These are phyloP conservation scores for Alternaria sp. DNA, from an alignment of 2,329 filamentous ascomycete species.

Conservation along the genomic window DNA sequence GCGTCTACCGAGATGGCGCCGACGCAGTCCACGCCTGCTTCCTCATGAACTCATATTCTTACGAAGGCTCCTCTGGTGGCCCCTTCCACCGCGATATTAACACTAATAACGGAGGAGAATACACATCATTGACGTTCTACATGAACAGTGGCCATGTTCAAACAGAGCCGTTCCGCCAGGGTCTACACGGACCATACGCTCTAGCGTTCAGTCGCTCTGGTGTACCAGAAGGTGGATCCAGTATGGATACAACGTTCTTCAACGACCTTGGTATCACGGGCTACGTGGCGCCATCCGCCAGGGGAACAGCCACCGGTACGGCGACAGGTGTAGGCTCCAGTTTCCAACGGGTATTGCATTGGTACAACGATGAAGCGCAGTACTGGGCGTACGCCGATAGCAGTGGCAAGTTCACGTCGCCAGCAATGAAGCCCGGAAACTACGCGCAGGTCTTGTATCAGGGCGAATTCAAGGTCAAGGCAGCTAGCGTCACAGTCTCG, in stretches of 20 bases:
- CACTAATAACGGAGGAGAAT: conserved; percentile 66
- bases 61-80: conserved; percentile 69
- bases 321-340: conserved; percentile 62
- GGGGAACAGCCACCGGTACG: conserved; percentile 67
- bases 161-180: conserved; percentile 67
- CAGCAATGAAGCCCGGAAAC: conserved; percentile 70
- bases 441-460: conserved; percentile 73
- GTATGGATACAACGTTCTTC: conserved; percentile 65
- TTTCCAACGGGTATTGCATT: conserved; percentile 67
- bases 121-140: conserved; percentile 69
- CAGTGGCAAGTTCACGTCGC: conserved; percentile 66
- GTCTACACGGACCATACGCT: conserved; percentile 70
- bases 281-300: conserved; percentile 62
- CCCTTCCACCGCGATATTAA: conserved; percentile 70
- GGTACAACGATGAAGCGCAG: conserved; percentile 67
- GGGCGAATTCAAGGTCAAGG: conserved; percentile 63
- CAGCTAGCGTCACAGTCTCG: conserved; percentile 53
- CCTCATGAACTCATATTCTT: conserved; percentile 61
- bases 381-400: conserved; percentile 68
- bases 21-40: conserved; percentile 66
- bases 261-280: conserved; percentile 63
- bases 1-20: conserved; percentile 59
- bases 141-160: conserved; percentile 68
- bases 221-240: conserved; percentile 54
- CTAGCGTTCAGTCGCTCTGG: conserved; percentile 66